Conservation (phyloP, 768 basidiomycete species). For the Leccinum pellstonianum region DNA sequence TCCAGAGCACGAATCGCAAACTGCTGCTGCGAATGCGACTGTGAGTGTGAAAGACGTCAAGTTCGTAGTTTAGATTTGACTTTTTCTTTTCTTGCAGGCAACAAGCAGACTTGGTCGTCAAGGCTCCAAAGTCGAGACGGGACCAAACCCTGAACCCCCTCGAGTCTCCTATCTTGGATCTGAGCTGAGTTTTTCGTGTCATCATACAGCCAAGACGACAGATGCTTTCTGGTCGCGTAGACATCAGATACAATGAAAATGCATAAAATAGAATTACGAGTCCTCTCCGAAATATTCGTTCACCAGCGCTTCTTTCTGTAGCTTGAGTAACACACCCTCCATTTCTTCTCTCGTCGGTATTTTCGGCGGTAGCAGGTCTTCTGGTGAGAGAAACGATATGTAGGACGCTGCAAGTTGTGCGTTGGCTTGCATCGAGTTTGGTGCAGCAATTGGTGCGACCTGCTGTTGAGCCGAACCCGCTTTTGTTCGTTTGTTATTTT, state of each 20-base stretch:
- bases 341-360: conserved; percentile 76
- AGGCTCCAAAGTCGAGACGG: conserved; percentile 49
- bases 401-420: no score
- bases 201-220: not conserved
- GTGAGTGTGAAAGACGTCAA: conserved; percentile 43
- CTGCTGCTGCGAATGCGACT: conserved; percentile 79
- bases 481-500: conserved; percentile 34
- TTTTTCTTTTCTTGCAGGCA: conserved; percentile 47
- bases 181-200: conserved; percentile 4
- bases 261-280: conserved; percentile 13
- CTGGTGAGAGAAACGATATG: conserved; percentile 73
- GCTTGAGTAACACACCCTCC: conserved; percentile 69
- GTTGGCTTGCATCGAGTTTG: conserved; percentile 26
- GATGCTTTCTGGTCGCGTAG: not conserved
- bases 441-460: not conserved
- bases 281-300: conserved; percentile 75
- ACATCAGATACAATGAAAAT: no score
- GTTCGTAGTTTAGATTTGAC: not conserved
- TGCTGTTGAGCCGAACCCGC: conserved; percentile 12
- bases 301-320: conserved; percentile 79
- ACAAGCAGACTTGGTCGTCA: conserved; percentile 78
- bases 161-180: conserved; percentile 18
- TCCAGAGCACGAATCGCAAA: conserved; percentile 72
- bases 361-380: conserved; percentile 71
- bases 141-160: conserved; percentile 19